These are phyloP conservation scores for Triticum monococcum DNA, from an alignment of 176 grass and related monocot genomes.

Conservation along the genomic window DNA sequence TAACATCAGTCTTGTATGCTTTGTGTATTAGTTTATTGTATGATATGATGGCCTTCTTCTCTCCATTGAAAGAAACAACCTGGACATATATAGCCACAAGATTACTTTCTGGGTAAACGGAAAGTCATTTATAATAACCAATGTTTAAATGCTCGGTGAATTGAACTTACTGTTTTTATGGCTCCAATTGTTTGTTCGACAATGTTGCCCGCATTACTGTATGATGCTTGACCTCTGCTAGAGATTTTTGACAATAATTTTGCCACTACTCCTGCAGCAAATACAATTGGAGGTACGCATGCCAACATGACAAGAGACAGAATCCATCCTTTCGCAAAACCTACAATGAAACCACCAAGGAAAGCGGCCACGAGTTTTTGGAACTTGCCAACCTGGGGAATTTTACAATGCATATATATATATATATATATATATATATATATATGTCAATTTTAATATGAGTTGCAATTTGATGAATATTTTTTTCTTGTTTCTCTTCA, in stretches of 20 bases:
- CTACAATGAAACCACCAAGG: constrained; percentile 63
- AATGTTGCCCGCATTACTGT: constrained; percentile 61
- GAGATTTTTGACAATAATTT: constrained; percentile 61
- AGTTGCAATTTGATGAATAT: background rate
- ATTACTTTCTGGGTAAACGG: background rate
- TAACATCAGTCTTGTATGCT: constrained; percentile 27
- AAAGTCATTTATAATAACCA: background rate
- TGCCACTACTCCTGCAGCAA: constrained; percentile 48
- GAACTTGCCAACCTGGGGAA: constrained; percentile 67
- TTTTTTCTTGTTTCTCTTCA: background rate
- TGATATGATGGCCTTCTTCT: constrained; percentile 47
- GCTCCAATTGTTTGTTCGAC: constrained; percentile 66
- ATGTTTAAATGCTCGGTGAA: background rate
- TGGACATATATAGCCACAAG: constrained; percentile 17
- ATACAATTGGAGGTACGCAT: constrained; percentile 49
- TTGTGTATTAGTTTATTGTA: constrained; percentile 58
- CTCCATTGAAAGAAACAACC: constrained; percentile 75
- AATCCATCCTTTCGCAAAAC: constrained; percentile 71
- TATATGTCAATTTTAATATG: background rate
- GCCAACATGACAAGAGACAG: constrained; percentile 74
- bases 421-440: background rate
- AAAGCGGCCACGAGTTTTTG: constrained; percentile 64
- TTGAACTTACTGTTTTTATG: constrained; percentile 67
- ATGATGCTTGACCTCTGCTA: constrained; percentile 50
- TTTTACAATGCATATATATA: background rate